Base-by-base conservation (phyloP, 176 grass and related monocot genomes). In the Ensete ventricosum region DNA sequence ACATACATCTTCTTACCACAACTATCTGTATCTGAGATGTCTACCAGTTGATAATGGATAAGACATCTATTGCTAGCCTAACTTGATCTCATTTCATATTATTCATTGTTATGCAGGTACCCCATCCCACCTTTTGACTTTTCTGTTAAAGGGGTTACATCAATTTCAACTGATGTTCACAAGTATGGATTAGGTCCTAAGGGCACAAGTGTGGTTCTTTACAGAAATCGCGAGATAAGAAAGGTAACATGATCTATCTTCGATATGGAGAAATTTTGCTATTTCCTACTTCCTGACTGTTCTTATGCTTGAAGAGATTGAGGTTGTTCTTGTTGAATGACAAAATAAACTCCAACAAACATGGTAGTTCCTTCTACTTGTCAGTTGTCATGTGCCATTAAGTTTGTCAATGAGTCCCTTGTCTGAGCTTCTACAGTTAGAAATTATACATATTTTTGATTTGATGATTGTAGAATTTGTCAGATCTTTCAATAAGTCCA, bases 151-250 rank as follows among this genome's bases (percentile, higher is more conserved):
- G 95, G 95, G 76, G 90, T 98, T 84, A 98, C 95, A 1, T 94
- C 95, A 27, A 98, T 98, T 64, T 98, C 95, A 25, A 84, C 84
- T 26, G 95, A 98, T 89, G 95, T 98, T 76, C 90, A 98, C 80
- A 98, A 98, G 83, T 98, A 94, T 64, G 95, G 95, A 73, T 87
- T 98, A 87, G 95, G 75, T 29, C 95, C 95, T 29, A 99, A 99
- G 83, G 95, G 95, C 75, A 99, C 95, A 63, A 91, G 95, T 64
- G 69, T 93, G 71, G 90, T 99, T 71, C 82, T 99, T 24, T 99
- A 99, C 77, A 85, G 88, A 82, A 99, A 99, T 81, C 95, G 91
- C 89, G 88, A 91, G 79, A 93, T 94, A 77, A 94, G 95, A 88
- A 99, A 99, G 90, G 95, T 94, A 82, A 17, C 4, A 2, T 21